A percentile compares a stretch with the other conserved stretches of the same genome.
Conservation (phyloP, 1,139 yeast genomes). For the Sugiyamaella japonica region DNA sequence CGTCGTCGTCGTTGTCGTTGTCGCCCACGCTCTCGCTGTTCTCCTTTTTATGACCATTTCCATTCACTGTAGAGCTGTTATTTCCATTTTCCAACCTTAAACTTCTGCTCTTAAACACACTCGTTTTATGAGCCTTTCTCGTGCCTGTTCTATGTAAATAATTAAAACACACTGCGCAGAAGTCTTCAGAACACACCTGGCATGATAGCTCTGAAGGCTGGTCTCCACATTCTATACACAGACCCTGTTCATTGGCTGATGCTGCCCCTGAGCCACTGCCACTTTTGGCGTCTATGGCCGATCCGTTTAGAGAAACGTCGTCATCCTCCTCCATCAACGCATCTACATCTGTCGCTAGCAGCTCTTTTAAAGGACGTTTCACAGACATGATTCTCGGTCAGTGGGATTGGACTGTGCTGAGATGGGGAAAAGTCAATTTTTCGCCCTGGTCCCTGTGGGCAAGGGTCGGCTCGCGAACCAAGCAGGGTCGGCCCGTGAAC, state of each 20-base stretch:
- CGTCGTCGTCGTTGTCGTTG: conserved; percentile 26
- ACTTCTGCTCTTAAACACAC: conserved; percentile 29
- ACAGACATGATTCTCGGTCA: conserved; percentile 15
- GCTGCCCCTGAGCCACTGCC: conserved; percentile 14
- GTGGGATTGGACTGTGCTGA: neutral
- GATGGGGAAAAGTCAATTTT: neutral
- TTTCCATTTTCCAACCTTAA: too few relatives aligned
- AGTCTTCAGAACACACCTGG: conserved; percentile 58
- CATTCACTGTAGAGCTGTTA: neutral
- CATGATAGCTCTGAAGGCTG: conserved; percentile 64
- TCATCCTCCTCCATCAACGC: conserved; percentile 35
- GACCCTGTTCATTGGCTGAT: conserved; percentile 31
- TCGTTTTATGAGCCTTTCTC: conserved; percentile 38
- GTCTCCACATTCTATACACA: conserved; percentile 68
- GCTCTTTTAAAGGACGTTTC: conserved; percentile 36
- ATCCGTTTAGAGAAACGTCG: neutral
- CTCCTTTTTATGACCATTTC: too few relatives aligned
- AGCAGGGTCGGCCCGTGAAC: neutral
- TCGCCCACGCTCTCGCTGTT: conserved; percentile 22
- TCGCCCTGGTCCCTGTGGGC: conserved; percentile 2
- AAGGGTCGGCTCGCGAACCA: conserved; percentile 1
- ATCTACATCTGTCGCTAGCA: conserved; percentile 34
- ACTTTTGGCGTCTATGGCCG: neutral
- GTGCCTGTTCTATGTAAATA: conserved; percentile 67
- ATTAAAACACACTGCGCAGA: conserved; percentile 65